These are phyloP conservation scores for Penicillium cinerascens DNA, from an alignment of 495 filamentous ascomycete species.

Conservation along the genomic window DNA sequence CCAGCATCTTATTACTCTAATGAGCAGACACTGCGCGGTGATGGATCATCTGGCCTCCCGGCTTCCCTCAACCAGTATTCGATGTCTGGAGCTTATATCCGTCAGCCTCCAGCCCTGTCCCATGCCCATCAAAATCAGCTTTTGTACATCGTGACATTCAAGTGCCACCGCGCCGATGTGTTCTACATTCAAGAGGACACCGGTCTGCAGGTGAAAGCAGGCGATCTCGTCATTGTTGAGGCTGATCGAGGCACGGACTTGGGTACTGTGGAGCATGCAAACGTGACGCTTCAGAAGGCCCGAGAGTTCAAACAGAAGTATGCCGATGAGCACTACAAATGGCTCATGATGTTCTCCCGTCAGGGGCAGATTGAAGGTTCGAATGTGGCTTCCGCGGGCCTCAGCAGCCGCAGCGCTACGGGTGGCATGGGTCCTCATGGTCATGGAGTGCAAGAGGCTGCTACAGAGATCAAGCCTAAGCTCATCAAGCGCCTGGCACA, in stretches of 20 bases:
- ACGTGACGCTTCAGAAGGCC: slow-evolving; percentile 77
- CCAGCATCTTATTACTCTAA: slow-evolving; percentile 50
- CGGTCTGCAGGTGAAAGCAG: slow-evolving; percentile 81
- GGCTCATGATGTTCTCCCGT: slow-evolving; percentile 94
- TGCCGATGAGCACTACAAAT: slow-evolving; percentile 89
- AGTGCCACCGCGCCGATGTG: slow-evolving; percentile 88
- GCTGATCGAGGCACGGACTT: slow-evolving; percentile 94
- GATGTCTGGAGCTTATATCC: slow-evolving; percentile 44
- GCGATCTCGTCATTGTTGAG: slow-evolving; percentile 95
- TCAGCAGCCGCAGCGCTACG: slow-evolving; percentile 58
- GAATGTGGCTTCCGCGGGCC: slow-evolving; percentile 48
- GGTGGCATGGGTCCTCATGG: slow-evolving; percentile 72
- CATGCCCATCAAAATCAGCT: slow-evolving; percentile 76
- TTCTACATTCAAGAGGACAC: slow-evolving; percentile 96
- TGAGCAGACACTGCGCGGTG: slow-evolving; percentile 41
- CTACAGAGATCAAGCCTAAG: slow-evolving; percentile 83
- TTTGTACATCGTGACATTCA: slow-evolving; percentile 93
- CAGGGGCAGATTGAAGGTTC: slow-evolving; percentile 61
- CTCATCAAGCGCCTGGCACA: slow-evolving; percentile 93
- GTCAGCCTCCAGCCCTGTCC: slow-evolving; percentile 57
- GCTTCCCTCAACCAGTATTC: slow-evolving; percentile 54
- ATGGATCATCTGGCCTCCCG: slow-evolving; percentile 37
- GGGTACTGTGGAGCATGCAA: slow-evolving; percentile 83
- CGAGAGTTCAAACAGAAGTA: slow-evolving; percentile 85
- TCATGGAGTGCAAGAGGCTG: slow-evolving; percentile 71